These are phyloP conservation scores for Geosmithia putterillii DNA, from an alignment of 2,329 filamentous ascomycete genomes.

Conservation along the genomic window DNA sequence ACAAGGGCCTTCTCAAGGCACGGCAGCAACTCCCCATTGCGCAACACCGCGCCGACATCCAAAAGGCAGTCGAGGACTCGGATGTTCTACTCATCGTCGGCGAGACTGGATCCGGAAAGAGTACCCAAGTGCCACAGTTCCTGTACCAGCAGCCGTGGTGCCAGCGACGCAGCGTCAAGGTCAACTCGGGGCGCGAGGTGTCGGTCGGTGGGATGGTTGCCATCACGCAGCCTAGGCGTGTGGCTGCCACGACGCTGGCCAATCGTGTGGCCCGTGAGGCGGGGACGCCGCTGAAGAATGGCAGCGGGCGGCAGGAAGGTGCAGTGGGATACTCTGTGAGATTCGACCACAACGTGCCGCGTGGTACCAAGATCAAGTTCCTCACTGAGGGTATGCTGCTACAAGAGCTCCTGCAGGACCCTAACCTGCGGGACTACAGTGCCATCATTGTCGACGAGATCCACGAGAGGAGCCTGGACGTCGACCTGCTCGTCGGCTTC, in stretches of 20 bases:
- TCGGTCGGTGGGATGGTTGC: constrained; percentile 70
- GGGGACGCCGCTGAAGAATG: constrained; percentile 37
- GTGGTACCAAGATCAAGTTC: constrained; percentile 79
- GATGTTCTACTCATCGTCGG: constrained; percentile 78
- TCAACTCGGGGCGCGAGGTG: constrained; percentile 28
- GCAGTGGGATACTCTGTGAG: constrained; percentile 86
- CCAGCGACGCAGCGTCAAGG: constrained; percentile 39
- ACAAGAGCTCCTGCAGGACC: constrained; percentile 84
- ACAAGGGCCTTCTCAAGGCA: constrained; percentile 23
- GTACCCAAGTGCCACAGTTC: constrained; percentile 91
- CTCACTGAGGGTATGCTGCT: constrained; percentile 93
- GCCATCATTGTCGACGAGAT: constrained; percentile 92
- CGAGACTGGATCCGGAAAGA: constrained; percentile 94
- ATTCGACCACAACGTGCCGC: constrained; percentile 80
- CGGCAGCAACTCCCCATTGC: constrained; percentile 73
- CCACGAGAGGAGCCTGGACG: constrained; percentile 89
- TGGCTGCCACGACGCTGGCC: constrained; percentile 86
- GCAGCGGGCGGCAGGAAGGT: constrained; percentile 21
- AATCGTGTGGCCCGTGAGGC: constrained; percentile 74
- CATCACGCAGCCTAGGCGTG: constrained; percentile 85
- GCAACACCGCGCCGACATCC: constrained; percentile 59
- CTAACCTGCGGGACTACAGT: constrained; percentile 72
- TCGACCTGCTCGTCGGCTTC: constrained; percentile 83
- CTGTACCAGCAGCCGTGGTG: constrained; percentile 73
- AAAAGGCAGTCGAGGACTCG: constrained; percentile 39